Evolutionary conservation across 495 filamentous ascomycete species (phyloP).

Genomic region (Penicillium waksmanii): DNA sequence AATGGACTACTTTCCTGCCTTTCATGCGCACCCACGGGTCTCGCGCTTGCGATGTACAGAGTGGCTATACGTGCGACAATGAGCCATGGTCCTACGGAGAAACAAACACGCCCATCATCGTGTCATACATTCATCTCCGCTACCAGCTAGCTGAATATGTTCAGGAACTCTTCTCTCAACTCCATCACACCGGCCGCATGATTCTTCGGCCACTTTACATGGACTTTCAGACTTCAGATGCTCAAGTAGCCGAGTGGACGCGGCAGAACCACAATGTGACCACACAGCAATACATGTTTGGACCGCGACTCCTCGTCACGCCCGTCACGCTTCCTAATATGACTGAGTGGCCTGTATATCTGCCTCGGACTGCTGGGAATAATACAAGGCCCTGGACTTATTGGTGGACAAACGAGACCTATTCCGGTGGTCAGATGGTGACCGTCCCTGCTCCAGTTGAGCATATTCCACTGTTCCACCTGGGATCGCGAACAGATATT

Average conservation of each 20-base stretch:
- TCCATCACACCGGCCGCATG: constrained; percentile 28
- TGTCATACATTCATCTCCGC: constrained; percentile 35
- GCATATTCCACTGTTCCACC: constrained; percentile 33
- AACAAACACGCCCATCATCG: constrained; percentile 27
- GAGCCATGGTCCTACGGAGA: constrained; percentile 39
- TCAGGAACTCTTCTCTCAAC: constrained; percentile 22
- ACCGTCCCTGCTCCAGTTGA: constrained; percentile 25
- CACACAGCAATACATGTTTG: constrained; percentile 39
- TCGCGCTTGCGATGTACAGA: constrained; percentile 24
- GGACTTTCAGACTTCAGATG: constrained; percentile 32
- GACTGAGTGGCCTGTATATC: constrained; percentile 35
- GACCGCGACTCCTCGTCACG: constrained; percentile 29
- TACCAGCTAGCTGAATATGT: constrained; percentile 29
- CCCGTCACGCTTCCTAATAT: constrained; percentile 32
- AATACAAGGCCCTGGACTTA: constrained; percentile 29
- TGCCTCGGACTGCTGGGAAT: constrained; percentile 23
- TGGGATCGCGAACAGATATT: constrained; percentile 26
- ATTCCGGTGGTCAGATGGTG: constrained; percentile 30
- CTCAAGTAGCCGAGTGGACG: constrained; percentile 21
- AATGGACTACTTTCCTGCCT: constrained; percentile 36
- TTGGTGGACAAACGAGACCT: constrained; percentile 36
- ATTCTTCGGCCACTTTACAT: constrained; percentile 39
- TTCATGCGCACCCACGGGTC: constrained; percentile 39
- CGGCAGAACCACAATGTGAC: constrained; percentile 26
- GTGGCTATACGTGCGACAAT: constrained; percentile 34